Evolutionary conservation across 2,329 filamentous ascomycete species (phyloP).

Genomic region (Aureobasidium melanogenum): DNA sequence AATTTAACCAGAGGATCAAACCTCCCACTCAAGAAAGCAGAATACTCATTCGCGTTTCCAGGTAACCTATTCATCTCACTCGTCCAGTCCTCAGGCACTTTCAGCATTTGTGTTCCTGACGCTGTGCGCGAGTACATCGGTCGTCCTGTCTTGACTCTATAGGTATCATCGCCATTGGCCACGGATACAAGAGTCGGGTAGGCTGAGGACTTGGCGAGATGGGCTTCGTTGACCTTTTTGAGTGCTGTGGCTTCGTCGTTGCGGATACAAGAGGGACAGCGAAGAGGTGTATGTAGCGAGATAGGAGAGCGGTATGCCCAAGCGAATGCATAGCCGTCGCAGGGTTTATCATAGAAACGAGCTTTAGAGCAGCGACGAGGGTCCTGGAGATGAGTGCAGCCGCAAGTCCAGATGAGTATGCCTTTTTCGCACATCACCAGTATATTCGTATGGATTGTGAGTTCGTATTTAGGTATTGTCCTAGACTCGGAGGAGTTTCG

Average conservation of each 20-base stretch:
- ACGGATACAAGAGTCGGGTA: background rate
- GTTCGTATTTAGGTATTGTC: too few species aligned
- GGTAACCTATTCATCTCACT: constrained; percentile 7
- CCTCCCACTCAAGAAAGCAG: background rate
- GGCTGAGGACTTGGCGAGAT: background rate
- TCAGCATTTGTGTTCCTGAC: background rate
- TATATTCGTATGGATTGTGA: background rate
- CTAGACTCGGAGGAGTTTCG: background rate
- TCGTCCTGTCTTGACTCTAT: background rate
- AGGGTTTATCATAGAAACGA: background rate
- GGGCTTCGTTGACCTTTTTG: background rate
- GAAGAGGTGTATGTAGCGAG: background rate
- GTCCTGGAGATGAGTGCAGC: background rate
- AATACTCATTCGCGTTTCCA: constrained; percentile 7
- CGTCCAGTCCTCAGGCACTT: background rate
- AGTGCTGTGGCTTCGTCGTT: background rate
- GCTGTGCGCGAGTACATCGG: background rate
- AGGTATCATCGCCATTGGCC: background rate
- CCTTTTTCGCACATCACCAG: constrained; percentile 5
- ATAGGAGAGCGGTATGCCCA: constrained; percentile 5
- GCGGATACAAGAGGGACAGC: background rate
- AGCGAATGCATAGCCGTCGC: background rate
- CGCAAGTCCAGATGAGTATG: background rate
- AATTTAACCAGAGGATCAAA: background rate
- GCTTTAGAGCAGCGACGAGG: background rate